Percentiles rank a stretch among this genome's conserved stretches.
Conservation (phyloP, 768 basidiomycete genomes). For the Auriscalpium orientale region DNA sequence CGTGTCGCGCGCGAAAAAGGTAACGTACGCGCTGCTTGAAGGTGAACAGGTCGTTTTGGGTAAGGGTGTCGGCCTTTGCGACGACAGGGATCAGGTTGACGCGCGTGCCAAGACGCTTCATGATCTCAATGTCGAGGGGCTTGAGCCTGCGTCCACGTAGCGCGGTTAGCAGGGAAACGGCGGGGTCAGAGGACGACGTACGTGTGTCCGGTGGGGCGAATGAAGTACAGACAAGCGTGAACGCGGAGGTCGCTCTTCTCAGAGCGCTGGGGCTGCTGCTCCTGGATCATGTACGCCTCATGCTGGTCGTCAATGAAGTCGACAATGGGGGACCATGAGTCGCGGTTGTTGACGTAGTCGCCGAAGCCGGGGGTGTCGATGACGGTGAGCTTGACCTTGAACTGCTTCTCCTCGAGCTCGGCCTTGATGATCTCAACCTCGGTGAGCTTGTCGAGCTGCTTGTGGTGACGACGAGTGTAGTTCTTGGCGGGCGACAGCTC, state of each 20-base stretch:
- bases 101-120: conserved; percentile 97
- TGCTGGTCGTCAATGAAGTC: conserved; percentile 98
- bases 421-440: conserved; percentile 99
- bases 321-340: conserved; percentile 96
- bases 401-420: conserved; percentile 96
- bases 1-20: conserved; percentile 4
- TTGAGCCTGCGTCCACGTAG: conserved; percentile 53
- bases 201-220: conserved; percentile 95
- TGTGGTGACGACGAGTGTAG: conserved; percentile 81
- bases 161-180: conserved; percentile 4
- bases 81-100: conserved; percentile 98
- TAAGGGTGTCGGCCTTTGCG: conserved; percentile 96
- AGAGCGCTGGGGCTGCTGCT: conserved; percentile 93
- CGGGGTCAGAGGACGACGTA: conserved; percentile 35
- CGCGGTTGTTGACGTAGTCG: conserved; percentile 99
- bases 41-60: conserved; percentile 80
- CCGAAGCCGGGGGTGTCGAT: conserved; percentile 99
- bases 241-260: conserved; percentile 95
- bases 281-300: conserved; percentile 94
- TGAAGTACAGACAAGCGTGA: conserved; percentile 96
- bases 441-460: conserved; percentile 97
- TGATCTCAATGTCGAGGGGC: conserved; percentile 97
- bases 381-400: conserved; percentile 98
- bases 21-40: conserved; percentile 87
- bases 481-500: conserved; percentile 90